Evolutionary conservation across 2,329 filamentous ascomycete genomes (phyloP), one percentile per base, ranked within the genome.

Genomic region (Magnaporthiopsis incrustans): DNA sequence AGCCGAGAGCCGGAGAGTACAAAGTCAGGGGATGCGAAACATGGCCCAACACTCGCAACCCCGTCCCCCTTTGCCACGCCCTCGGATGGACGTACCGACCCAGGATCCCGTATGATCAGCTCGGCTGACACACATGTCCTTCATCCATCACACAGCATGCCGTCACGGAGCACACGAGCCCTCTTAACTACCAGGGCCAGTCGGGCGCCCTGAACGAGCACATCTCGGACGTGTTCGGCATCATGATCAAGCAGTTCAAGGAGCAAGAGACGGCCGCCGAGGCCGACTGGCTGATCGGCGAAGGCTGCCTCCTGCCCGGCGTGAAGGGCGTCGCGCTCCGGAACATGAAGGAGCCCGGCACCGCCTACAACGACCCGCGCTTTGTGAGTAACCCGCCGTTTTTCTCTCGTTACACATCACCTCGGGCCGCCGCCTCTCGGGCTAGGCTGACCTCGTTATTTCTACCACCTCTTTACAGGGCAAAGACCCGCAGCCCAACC

Each of bases 131-230:
- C n/a, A 22, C 7, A 22, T 30, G 30, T 30, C 18, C 44, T 10
- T 11, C 59, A 18, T 15, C 38, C 22, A 59, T 57, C 14, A 60
- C 60, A n/a, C 58, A 72, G 53, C 83, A 85, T 68, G 83, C 81
- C 33, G 76, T 86, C 26, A 82, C 79, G 0, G 77, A 84, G 67
- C 74, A 81, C 69, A 81, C 79, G 3, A 77, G 77, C 14, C 77
- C 78, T 1, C 77, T 86, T 11, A 73, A 79, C 62, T 85, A 85
- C 69, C 67, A 71, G n/a, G 78, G 75, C 53, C 79, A 85, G 70
- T 73, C 79, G 18, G 83, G 83, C 25, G 82, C 82, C 18, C 74
- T 86, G 56, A 85, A 85, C 65, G 83, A 86, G 71, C 81, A 82
- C 67, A 68, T 85, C 38, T 81, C 82, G 0, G 83, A 86, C 67